Evolutionary conservation across 257 asterid species (phyloP).

Genomic region (Mentha longifolia): DNA sequence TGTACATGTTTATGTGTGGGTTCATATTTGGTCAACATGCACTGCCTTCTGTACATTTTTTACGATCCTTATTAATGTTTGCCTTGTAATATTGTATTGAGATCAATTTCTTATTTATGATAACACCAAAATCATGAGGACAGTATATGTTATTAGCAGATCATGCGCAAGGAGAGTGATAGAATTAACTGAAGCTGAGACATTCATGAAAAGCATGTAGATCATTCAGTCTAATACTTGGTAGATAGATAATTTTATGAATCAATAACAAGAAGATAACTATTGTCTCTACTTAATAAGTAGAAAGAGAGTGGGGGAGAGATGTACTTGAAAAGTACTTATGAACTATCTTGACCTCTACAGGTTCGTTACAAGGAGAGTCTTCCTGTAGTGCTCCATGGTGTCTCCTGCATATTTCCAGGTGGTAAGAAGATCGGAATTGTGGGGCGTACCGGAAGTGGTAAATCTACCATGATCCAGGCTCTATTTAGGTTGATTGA

Average conservation of each 20-base stretch:
- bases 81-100: background rate
- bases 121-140: background rate
- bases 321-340: background rate
- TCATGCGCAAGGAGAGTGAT: background rate
- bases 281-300: background rate
- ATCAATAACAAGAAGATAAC: background rate
- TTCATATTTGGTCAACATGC: background rate
- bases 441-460: conserved; percentile 99
- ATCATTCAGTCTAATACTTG: background rate
- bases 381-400: conserved; percentile 96
- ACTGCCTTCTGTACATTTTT: background rate
- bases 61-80: background rate
- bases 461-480: conserved; percentile 96
- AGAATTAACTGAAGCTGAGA: background rate
- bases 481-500: conserved; percentile 93
- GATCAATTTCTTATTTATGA: conserved; percentile 15
- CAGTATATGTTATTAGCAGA: background rate
- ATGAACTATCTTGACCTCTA: background rate
- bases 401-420: conserved; percentile 84
- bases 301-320: background rate
- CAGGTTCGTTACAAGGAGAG: conserved; percentile 79
- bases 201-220: background rate
- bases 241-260: background rate
- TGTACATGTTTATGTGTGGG: conserved; percentile 2
- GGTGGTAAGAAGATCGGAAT: conserved; percentile 96